Evolutionary conservation across 2,329 filamentous ascomycete genomes (phyloP), one percentile per base, ranked within the genome.

Genomic region (Ceratocystis eucalypticola): DNA sequence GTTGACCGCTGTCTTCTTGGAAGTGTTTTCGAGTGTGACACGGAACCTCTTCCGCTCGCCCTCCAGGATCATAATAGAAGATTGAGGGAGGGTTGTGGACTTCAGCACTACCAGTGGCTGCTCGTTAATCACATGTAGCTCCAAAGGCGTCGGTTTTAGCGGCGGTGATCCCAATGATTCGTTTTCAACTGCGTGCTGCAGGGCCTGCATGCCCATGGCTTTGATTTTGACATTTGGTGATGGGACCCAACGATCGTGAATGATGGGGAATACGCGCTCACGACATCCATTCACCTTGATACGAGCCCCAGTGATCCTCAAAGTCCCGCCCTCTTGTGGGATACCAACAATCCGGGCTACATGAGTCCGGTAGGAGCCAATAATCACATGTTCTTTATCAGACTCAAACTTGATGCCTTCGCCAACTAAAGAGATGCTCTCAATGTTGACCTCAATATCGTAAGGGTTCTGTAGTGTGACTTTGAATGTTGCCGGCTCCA

Each of bases 381-480:
- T 81, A 6, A 88, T 73, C 3, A 88, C 84, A 63, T 82, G 82
- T 69, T 88, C 84, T 15, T 82, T 77, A 5, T 82, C 76, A 0
- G 88, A 86, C 65, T 87, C 83, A 67, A 96, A 89, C 1, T 85
- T 80, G 28, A 86, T 82, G 0, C 90, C 91, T 68, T 89, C 84
- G 8, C 86, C 84, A 69, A 91, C 86, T 5, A 99, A 78, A 30
- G 80, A 82, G 57, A 99, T 81, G 65, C 84, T 87, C 73, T 97
- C 91, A 44, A 99, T 86, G 65, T 96, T 90, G 3, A 99, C 78
- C 69, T 96, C 91, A 70, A 97, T 88, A 68, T 97, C 93, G 71
- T 91, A 96, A 0, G 92, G 91, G 71, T 99, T 99, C 73, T 97
- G 94, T 20, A 99, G 78, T 1, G 88, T 91, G 37, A 97, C 82